These are phyloP conservation scores for Serendipita vermifera DNA, from an alignment of 768 basidiomycete genomes.

Conservation along the genomic window DNA sequence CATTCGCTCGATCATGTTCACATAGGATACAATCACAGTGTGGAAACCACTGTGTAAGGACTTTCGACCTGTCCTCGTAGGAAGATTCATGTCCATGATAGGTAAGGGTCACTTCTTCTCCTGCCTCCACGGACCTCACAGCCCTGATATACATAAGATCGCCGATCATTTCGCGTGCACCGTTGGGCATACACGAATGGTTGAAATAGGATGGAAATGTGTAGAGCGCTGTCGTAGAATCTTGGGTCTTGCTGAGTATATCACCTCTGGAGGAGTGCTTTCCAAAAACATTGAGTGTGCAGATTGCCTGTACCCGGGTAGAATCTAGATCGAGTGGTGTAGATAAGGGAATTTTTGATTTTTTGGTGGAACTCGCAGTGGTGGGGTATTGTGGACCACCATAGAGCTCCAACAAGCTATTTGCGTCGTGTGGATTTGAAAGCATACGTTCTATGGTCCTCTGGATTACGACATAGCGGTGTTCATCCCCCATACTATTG, in stretches of 20 bases:
- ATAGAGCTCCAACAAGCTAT: slow-evolving; percentile 21
- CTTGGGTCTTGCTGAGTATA: neutral
- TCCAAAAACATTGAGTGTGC: slow-evolving; percentile 18
- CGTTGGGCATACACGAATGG: slow-evolving; percentile 23
- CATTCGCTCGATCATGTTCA: neutral
- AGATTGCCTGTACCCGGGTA: slow-evolving; percentile 19
- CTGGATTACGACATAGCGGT: slow-evolving; percentile 19
- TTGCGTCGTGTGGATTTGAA: neutral
- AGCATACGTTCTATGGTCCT: slow-evolving; percentile 9
- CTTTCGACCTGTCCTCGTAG: neutral
- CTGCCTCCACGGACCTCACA: slow-evolving; percentile 15
- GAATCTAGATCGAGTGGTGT: slow-evolving; percentile 18
- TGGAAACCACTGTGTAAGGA: neutral
- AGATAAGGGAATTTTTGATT: neutral
- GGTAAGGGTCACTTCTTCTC: slow-evolving; percentile 20
- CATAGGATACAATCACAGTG: neutral
- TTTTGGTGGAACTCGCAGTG: slow-evolving; percentile 16
- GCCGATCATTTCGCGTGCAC: slow-evolving; percentile 19
- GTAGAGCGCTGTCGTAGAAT: slow-evolving; percentile 20
- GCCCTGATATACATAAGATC: slow-evolving; percentile 26
- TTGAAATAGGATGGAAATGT: slow-evolving; percentile 25
- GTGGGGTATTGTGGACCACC: slow-evolving; percentile 19
- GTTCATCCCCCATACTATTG: slow-evolving; percentile 9
- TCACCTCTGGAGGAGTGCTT: neutral
- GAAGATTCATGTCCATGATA: slow-evolving; percentile 7